phyloP scores from a whole-genome alignment of 192 early-diverging fungal species.

The Coemansia sp. region DNA sequence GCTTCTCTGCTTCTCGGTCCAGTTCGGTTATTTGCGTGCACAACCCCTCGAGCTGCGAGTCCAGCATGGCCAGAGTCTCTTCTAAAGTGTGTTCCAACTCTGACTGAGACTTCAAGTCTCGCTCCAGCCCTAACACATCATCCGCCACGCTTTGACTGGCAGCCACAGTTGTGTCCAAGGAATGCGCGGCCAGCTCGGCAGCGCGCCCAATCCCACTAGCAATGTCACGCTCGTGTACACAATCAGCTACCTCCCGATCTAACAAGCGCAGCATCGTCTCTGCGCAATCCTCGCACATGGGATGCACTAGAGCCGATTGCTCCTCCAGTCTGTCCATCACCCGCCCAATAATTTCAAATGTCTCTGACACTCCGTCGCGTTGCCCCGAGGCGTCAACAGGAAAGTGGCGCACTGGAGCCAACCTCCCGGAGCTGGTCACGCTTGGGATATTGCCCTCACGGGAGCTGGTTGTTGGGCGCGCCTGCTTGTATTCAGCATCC shows the following conservation, averaged over 20 bases:
- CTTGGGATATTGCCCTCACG: neutral
- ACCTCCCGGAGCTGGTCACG: constrained; percentile 1
- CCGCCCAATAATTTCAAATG: constrained; percentile 49
- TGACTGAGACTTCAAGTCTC: constrained; percentile 56
- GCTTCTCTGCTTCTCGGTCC: constrained; percentile 52
- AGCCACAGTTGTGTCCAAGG: constrained; percentile 6
- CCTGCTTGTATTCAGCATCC: neutral
- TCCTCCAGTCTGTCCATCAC: constrained; percentile 79
- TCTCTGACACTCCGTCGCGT: constrained; percentile 33
- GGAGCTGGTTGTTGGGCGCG: neutral
- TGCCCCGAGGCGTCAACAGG: neutral
- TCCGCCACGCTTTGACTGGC: constrained; percentile 18
- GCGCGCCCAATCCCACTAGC: constrained; percentile 71
- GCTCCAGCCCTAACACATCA: constrained; percentile 55
- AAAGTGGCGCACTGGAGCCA: neutral
- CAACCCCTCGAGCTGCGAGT: constrained; percentile 44
- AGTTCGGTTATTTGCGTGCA: constrained; percentile 50
- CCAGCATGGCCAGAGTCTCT: constrained; percentile 49
- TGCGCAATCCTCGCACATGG: constrained; percentile 90
- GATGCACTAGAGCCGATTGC: constrained; percentile 74
- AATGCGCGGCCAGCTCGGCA: constrained; percentile 46
- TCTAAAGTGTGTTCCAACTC: constrained; percentile 49
- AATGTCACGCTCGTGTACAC: constrained; percentile 70
- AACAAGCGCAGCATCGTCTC: constrained; percentile 72
- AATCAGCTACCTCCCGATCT: constrained; percentile 68